Percentiles rank a stretch among this genome's conserved stretches.
Conservation (phyloP, 306 rosid genomes). For the Begonia loranthoides region DNA sequence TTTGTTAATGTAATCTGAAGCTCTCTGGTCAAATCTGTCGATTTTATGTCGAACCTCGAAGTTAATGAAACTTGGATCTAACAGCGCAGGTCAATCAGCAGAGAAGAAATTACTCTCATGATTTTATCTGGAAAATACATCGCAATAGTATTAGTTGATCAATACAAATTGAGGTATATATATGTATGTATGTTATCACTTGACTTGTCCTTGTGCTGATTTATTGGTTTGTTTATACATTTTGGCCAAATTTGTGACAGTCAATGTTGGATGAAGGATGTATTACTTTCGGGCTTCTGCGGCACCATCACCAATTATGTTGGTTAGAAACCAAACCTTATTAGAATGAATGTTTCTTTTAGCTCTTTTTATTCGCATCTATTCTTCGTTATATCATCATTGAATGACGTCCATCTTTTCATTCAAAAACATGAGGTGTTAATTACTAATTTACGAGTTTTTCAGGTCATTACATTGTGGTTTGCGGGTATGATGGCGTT, state of each 20-base stretch:
- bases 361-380: no score
- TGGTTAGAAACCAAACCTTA: slow-evolving; percentile 34
- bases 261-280: slow-evolving; percentile 39
- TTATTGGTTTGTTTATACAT: no score
- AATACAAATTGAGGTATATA: slow-evolving; percentile 60
- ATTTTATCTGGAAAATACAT: slow-evolving; percentile 69
- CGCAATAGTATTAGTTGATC: slow-evolving; percentile 86
- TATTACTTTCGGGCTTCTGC: slow-evolving; percentile 27
- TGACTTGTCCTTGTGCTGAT: no score
- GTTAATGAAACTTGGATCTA: slow-evolving; percentile 19
- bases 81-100: slow-evolving; percentile 82
- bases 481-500: slow-evolving; percentile 79
- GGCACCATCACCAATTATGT: slow-evolving; percentile 54
- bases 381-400: no score
- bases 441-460: slow-evolving; percentile 5
- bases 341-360: not conserved
- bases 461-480: slow-evolving; percentile 81
- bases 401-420: no score
- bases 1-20: no score
- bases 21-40: no score
- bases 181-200: no score
- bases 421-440: no score
- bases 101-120: slow-evolving; percentile 52
- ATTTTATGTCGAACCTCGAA: no score
- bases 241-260: slow-evolving; percentile 14